Conservation (phyloP, 2,329 filamentous ascomycete species). For the Clarireedia monteithiana region DNA sequence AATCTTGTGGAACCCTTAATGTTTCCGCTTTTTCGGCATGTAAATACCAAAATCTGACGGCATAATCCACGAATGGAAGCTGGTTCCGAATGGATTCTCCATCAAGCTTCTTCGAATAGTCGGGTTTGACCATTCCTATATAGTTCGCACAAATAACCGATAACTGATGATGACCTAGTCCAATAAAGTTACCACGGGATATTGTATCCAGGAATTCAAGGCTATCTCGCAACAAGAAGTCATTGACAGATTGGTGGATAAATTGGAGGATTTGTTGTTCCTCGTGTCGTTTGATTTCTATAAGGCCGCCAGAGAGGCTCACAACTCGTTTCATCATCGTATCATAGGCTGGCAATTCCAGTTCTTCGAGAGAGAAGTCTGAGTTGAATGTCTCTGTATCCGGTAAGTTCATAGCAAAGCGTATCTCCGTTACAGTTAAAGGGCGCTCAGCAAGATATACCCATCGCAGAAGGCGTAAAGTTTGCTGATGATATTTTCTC, state of each 20-base stretch:
- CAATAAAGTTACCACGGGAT: conserved; percentile 1
- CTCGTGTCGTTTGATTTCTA: not conserved
- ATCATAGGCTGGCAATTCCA: not conserved
- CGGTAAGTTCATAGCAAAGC: not conserved
- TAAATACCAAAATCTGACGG: conserved; percentile 9
- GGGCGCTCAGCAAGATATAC: too few relatives aligned
- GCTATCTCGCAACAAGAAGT: conserved; percentile 31
- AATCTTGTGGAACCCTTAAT: conserved; percentile 8
- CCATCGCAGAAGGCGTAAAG: too few relatives aligned
- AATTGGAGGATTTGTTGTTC: conserved; percentile 29
- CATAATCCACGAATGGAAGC: conserved; percentile 7
- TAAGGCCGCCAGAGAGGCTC: conserved; percentile 13
- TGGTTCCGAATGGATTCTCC: not conserved
- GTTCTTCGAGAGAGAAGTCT: not conserved
- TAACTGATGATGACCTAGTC: conserved; percentile 10
- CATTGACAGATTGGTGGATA: conserved; percentile 30
- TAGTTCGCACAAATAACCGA: conserved; percentile 12
- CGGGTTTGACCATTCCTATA: conserved; percentile 6
- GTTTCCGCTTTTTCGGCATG: conserved; percentile 10
- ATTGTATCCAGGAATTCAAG: conserved; percentile 1
- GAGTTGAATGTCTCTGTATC: conserved; percentile 1
- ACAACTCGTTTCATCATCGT: conserved; percentile 9
- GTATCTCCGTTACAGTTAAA: not conserved
- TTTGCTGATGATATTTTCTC: too few relatives aligned
- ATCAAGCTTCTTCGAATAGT: conserved; percentile 2